A percentile compares a stretch with the other conserved stretches of the same genome.
These are phyloP conservation scores for Decorospora gaudefroyi DNA, from an alignment of 2,329 filamentous ascomycete genomes.

Conservation along the genomic window DNA sequence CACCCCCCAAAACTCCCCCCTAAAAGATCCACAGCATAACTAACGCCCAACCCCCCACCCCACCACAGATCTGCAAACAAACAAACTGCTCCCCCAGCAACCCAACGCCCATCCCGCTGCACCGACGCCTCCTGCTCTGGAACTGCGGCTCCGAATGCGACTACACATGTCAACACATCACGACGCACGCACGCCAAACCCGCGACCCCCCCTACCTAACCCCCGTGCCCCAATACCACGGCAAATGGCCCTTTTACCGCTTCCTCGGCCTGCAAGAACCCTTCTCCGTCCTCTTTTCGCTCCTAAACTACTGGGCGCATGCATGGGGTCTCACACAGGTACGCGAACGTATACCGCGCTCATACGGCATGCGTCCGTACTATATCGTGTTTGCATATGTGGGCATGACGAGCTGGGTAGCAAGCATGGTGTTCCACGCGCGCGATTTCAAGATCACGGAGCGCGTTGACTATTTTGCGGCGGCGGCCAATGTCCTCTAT, in stretches of 20 bases:
- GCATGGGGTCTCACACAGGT: slow-evolving; percentile 74
- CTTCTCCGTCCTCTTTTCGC: slow-evolving; percentile 87
- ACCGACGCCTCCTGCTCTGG: slow-evolving; percentile 88
- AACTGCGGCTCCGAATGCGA: slow-evolving; percentile 93
- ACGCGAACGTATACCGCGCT: slow-evolving; percentile 68
- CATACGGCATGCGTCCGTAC: slow-evolving; percentile 77
- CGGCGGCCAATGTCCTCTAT: slow-evolving; percentile 87
- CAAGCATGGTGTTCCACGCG: slow-evolving; percentile 90
- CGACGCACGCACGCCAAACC: slow-evolving; percentile 72
- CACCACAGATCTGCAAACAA: neutral
- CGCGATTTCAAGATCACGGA: slow-evolving; percentile 85
- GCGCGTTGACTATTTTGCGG: slow-evolving; percentile 94
- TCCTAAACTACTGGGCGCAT: slow-evolving; percentile 89
- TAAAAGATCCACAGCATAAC: no score
- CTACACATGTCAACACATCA: slow-evolving; percentile 94
- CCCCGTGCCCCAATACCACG: slow-evolving; percentile 88
- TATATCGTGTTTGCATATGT: slow-evolving; percentile 81
- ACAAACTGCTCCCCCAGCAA: neutral
- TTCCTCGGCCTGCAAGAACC: slow-evolving; percentile 94
- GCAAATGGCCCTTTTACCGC: slow-evolving; percentile 96
- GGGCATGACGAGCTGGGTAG: slow-evolving; percentile 81
- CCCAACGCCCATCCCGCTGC: slow-evolving; percentile 63
- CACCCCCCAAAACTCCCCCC: no score
- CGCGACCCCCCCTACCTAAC: slow-evolving; percentile 66
- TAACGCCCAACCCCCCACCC: no score